Base-by-base conservation (phyloP, 1,284 basidiomycete genomes). In the Fomes fomentarius region DNA sequence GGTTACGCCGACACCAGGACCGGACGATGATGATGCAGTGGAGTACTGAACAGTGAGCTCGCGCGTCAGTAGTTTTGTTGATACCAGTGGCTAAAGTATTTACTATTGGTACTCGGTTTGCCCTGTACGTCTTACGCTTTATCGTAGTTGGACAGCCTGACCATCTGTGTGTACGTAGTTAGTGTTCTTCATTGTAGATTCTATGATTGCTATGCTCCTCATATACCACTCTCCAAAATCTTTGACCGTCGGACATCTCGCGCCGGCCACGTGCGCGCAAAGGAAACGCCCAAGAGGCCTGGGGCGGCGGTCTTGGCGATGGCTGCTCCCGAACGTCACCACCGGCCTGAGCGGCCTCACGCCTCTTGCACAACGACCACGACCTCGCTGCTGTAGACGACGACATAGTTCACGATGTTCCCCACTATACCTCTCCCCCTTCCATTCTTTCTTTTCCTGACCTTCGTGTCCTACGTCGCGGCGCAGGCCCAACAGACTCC, bases 1-100 rank as follows among this genome's bases (percentile, higher is more conserved):
- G 61, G 65, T 66, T 24, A 62, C 65, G 54, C 61, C 72, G 21
- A 68, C 71, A 40, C 67, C 70, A 30, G 73, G 74, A 65, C 76
- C 69, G 42, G 82, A 83, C 46, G 82, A 84, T 45, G 82, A 84
- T 59, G 82, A 84, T 63, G 82, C 82, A 22, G 81, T 84, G 48
- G 82, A 84, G 70, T 84, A 84, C 66, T 84, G 68, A 68, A 28
- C n/a, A 5, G 9, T 15, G 5, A 15, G 34, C 15, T 9, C n/a
- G 7, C 40, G 49, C 33, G 24, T 9, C 38, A 15, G 19, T 12
- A 21, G 37, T 28, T 24, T 28, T 39, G 19, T 26, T 2, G 17
- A 17, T 33, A 1, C 11, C 15, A 35, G 2, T 33, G n/a, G 10
- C 11, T 35, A 35, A 5, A 7, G n/a, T 17, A 5, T 17, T 35